These are phyloP conservation scores for Metschnikowia lachancei DNA, from an alignment of 805 yeast genomes.

Conservation along the genomic window DNA sequence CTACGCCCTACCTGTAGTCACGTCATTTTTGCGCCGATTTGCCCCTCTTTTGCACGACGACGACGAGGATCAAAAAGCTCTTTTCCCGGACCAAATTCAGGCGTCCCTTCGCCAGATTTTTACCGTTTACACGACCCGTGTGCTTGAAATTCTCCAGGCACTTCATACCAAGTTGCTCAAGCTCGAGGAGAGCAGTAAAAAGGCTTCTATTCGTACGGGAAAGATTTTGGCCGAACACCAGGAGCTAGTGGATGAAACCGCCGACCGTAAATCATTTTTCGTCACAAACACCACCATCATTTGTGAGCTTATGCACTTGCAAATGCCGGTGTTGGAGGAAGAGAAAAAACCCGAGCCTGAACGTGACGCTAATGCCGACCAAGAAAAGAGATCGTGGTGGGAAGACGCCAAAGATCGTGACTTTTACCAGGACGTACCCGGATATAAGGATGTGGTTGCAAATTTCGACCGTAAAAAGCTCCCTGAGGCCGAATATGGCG, in stretches of 20 bases:
- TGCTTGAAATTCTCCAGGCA: constrained; percentile 34
- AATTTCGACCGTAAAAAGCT: constrained; percentile 14
- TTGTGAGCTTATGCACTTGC: constrained; percentile 12
- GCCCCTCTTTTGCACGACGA: not conserved
- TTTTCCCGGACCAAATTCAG: constrained; percentile 11
- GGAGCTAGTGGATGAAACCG: constrained; percentile 8
- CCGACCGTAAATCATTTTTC: constrained; percentile 4
- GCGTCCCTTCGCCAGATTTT: constrained; percentile 36
- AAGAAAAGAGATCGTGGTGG: constrained; percentile 43
- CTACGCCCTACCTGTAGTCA: constrained; percentile 37
- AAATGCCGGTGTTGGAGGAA: constrained; percentile 21
- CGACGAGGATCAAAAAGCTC: not conserved
- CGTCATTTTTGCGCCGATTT: constrained; percentile 37
- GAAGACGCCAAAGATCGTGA: constrained; percentile 59
- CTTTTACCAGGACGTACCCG: constrained; percentile 61
- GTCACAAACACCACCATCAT: constrained; percentile 9
- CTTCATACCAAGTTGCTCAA: constrained; percentile 36
- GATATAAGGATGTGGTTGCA: constrained; percentile 32
- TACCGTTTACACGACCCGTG: constrained; percentile 24
- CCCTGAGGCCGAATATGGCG: constrained; percentile 11
- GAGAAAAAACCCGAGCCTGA: constrained; percentile 23
- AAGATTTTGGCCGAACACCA: constrained; percentile 45
- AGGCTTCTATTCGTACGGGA: constrained; percentile 67
- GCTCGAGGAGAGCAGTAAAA: constrained; percentile 42
- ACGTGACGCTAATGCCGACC: constrained; percentile 12